These are phyloP conservation scores for Saturnispora kantuleensis DNA, from an alignment of 805 yeast genomes.

Conservation along the genomic window DNA sequence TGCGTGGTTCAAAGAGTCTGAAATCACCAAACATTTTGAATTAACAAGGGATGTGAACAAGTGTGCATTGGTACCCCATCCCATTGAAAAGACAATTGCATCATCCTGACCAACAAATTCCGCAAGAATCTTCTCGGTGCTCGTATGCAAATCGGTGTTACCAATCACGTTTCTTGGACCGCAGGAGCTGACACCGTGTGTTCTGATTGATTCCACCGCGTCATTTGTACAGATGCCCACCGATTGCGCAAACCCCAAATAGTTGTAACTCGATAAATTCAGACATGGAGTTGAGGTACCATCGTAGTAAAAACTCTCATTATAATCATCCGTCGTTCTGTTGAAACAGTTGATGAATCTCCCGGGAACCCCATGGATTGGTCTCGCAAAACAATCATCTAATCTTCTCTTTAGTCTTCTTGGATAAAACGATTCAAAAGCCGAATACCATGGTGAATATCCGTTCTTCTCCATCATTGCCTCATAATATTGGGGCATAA, in stretches of 20 bases:
- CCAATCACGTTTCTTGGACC: slow-evolving; percentile 74
- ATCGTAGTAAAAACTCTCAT: slow-evolving; percentile 57
- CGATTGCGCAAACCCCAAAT: slow-evolving; percentile 94
- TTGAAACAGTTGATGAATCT: slow-evolving; percentile 76
- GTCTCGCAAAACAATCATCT: slow-evolving; percentile 92
- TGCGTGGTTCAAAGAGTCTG: slow-evolving; percentile 92
- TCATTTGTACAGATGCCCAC: slow-evolving; percentile 82
- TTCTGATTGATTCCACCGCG: slow-evolving; percentile 52
- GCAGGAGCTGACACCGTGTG: slow-evolving; percentile 68
- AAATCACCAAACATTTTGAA: slow-evolving; percentile 79
- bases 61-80: slow-evolving; percentile 91
- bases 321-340: slow-evolving; percentile 58
- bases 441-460: slow-evolving; percentile 91
- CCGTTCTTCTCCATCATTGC: slow-evolving; percentile 75
- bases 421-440: slow-evolving; percentile 87
- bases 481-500: slow-evolving; percentile 53
- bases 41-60: slow-evolving; percentile 77
- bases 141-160: slow-evolving; percentile 59
- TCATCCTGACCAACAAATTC: slow-evolving; percentile 86
- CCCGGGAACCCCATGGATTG: slow-evolving; percentile 97
- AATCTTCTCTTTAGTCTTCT: slow-evolving; percentile 85
- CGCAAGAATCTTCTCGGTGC: slow-evolving; percentile 72
- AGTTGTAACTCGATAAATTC: slow-evolving; percentile 85
- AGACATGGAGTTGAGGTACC: slow-evolving; percentile 72
- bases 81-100: slow-evolving; percentile 80